phyloP scores from a whole-genome alignment of 1,284 basidiomycete species.

The Psilocybe mexicana region DNA sequence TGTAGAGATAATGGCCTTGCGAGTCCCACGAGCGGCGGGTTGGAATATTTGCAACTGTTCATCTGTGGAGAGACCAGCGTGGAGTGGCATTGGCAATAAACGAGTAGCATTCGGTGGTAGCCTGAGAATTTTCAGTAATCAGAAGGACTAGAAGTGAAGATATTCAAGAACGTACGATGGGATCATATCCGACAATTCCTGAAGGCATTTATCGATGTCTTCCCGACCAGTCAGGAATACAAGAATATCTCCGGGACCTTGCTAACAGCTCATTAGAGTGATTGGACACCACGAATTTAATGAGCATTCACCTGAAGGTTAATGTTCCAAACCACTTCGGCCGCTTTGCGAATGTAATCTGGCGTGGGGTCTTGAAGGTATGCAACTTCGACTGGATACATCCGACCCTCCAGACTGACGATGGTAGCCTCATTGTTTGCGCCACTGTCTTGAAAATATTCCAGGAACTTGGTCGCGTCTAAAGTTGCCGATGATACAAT shows the following conservation, averaged over 20 bases:
- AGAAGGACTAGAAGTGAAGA: conserved; percentile 2
- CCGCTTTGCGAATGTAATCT: conserved; percentile 86
- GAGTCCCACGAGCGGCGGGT: conserved; percentile 66
- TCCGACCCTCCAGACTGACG: conserved; percentile 89
- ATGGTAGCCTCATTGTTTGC: conserved; percentile 65
- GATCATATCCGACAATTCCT: conserved; percentile 78
- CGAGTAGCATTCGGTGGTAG: conserved; percentile 63
- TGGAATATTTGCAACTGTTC: conserved; percentile 89
- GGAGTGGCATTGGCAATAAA: conserved; percentile 75
- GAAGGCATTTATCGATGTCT: conserved; percentile 89
- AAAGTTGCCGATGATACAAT: conserved; percentile 96
- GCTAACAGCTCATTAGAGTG: conserved; percentile 33
- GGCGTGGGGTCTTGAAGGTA: conserved; percentile 71
- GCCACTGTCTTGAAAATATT: conserved; percentile 77
- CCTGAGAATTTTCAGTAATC: conserved; percentile 38
- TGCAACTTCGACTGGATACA: conserved; percentile 88
- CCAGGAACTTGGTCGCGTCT: conserved; percentile 84
- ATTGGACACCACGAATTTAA: conserved; percentile 5
- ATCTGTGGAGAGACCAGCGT: conserved; percentile 84
- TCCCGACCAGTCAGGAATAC: conserved; percentile 97
- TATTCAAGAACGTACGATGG: conserved; percentile 65
- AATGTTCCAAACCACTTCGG: conserved; percentile 85
- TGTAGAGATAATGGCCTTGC: conserved; percentile 92
- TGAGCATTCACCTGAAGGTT: conserved; percentile 67
- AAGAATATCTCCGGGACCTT: conserved; percentile 86